phyloP scores from a whole-genome alignment of 192 early-diverging fungal species.

The Entomortierella chlamydospora region DNA sequence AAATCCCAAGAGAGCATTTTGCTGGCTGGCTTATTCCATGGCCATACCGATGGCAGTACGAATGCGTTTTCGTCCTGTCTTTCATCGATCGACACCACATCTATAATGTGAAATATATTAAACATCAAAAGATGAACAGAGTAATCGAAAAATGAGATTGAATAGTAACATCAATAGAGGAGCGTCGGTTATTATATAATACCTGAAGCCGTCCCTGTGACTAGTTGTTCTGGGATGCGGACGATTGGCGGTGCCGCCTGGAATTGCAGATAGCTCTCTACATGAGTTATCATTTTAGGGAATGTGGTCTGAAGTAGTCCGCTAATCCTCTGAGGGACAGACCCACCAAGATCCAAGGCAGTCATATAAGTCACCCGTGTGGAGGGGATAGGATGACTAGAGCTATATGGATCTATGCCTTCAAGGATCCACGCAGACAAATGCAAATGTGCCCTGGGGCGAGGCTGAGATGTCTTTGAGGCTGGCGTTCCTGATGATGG shows the following conservation, averaged over 20 bases:
- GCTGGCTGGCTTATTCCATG: constrained; percentile 33
- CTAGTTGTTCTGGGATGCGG: constrained; percentile 42
- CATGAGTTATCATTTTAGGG: constrained; percentile 56
- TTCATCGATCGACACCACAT: constrained; percentile 1
- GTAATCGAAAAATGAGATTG: background rate
- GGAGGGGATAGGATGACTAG: constrained; percentile 65
- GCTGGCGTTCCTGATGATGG: constrained; percentile 1
- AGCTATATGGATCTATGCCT: constrained; percentile 62
- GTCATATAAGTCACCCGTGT: constrained; percentile 62
- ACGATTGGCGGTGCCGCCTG: constrained; percentile 58
- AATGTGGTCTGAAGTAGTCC: constrained; percentile 56
- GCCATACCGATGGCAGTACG: constrained; percentile 6
- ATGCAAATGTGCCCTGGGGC: constrained; percentile 51
- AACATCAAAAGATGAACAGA: background rate
- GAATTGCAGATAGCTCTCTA: constrained; percentile 56
- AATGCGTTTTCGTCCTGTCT: background rate
- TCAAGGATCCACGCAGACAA: constrained; percentile 67
- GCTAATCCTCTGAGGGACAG: constrained; percentile 60
- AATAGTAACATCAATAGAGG: too few relatives aligned
- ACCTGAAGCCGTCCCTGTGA: constrained; percentile 14
- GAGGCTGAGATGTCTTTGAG: constrained; percentile 9
- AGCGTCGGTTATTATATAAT: background rate
- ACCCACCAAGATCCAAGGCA: constrained; percentile 59
- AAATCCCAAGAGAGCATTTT: constrained; percentile 33
- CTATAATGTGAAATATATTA: background rate